Evolutionary conservation across 2,329 filamentous ascomycete genomes (phyloP), one percentile per base, ranked within the genome.

Genomic region (Fusarium avenaceum): DNA sequence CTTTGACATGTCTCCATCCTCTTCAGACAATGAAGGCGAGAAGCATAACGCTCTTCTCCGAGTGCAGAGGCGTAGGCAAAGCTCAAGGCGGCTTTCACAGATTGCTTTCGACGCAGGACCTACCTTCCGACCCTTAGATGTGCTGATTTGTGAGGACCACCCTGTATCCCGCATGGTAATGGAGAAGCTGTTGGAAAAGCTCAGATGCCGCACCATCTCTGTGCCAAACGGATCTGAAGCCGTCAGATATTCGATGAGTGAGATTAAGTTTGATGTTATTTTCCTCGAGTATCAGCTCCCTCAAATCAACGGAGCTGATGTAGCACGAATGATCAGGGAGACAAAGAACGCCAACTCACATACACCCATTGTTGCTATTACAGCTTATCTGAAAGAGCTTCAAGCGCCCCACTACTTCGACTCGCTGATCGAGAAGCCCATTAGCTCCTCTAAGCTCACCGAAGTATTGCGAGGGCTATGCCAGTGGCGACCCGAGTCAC

Each of bases 181-280:
- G 95, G 96, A 99, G 76, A 96, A 97, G 73, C 83, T 99, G 9
- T 86, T 99, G 52, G 96, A 99, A 78, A 99, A 98, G 80, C 84
- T 98, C 35, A 91, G 93, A 35, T 99, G 96, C 75, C 92, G 96
- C 42, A 97, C 95, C 10, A 96, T 99, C 74, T 94, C 93, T 4
- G 95, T 96, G 6, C 87, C 90, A 4, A 97, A 94, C 72, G 96
- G 96, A 1, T 90, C 93, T 0, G 96, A 99, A 76, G 96, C 95
- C 13, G 91, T 97, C 73, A 89, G 95, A 22, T 97, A 96, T 79
- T 94, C 96, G 28, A 92, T 97, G 85, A 95, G 95, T 75, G 95
- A 98, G 76, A 95, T 99, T 76, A 97, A 98, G 76, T 99, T 98
- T 76, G 96, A 99, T 79, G 93, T 97, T 73, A 97, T 99, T 77